A percentile compares a stretch with the other conserved stretches of the same genome.
These are phyloP conservation scores for Aspergillus pseudotamarii DNA, from an alignment of 2,329 filamentous ascomycete species.

Conservation along the genomic window DNA sequence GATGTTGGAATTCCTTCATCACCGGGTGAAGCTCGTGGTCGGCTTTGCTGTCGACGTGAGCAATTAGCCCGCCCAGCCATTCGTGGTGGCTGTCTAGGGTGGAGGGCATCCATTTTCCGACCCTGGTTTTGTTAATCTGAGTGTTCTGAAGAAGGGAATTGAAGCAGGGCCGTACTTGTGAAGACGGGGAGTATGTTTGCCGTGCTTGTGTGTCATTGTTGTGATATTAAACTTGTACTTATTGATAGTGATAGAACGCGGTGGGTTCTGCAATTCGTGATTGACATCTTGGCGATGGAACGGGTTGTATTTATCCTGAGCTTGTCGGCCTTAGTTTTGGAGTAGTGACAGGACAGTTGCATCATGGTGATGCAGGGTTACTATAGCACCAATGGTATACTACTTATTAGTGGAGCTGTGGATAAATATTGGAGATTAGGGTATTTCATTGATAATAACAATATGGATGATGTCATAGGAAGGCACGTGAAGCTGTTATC, in stretches of 20 bases:
- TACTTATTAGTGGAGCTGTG: background rate
- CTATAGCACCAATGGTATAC: background rate
- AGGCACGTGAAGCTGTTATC: background rate
- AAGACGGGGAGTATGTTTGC: background rate
- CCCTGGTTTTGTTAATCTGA: conserved; percentile 35
- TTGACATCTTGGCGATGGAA: background rate
- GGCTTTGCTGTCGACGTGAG: conserved; percentile 55
- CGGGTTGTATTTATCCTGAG: background rate
- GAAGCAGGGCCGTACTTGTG: background rate
- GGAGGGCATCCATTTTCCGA: conserved; percentile 64
- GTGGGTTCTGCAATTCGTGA: background rate
- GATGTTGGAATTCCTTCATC: conserved; percentile 64
- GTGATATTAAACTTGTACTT: background rate
- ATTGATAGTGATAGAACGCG: background rate
- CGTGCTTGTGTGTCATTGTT: conserved; percentile 1
- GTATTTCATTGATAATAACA: too few species aligned
- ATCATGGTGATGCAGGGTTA: background rate
- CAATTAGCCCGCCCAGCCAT: conserved; percentile 62
- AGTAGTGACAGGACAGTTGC: background rate
- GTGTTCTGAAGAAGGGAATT: background rate
- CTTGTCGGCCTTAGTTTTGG: background rate
- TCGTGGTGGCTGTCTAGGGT: conserved; percentile 65
- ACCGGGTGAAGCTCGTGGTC: conserved; percentile 59
- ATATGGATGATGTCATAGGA: background rate
- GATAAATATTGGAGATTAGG: background rate